These are phyloP conservation scores for Boletales sp. DNA, from an alignment of 768 basidiomycete species.

Conservation along the genomic window DNA sequence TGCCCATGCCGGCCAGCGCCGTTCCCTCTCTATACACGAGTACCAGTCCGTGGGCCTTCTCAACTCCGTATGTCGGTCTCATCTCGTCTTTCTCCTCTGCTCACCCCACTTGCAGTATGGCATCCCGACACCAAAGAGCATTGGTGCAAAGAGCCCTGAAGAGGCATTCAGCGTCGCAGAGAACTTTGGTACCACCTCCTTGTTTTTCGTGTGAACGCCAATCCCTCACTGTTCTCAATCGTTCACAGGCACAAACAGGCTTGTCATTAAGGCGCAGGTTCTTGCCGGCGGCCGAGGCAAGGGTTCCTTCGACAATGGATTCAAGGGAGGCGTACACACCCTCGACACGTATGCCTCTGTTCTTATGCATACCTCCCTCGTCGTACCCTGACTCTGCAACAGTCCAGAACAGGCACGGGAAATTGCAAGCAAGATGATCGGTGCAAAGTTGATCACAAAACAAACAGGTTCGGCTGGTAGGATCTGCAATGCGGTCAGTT, in stretches of 20 bases:
- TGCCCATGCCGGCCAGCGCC: slow-evolving; percentile 78
- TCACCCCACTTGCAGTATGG: slow-evolving; percentile 67
- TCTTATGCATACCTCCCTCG: neutral
- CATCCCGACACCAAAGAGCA: slow-evolving; percentile 89
- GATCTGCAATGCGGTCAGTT: slow-evolving; percentile 87
- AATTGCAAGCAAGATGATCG: slow-evolving; percentile 89
- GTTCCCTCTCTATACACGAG: slow-evolving; percentile 95
- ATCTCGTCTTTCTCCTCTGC: neutral
- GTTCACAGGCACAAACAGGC: slow-evolving; percentile 59
- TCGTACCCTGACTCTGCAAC: slow-evolving; percentile 8
- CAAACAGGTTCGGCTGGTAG: slow-evolving; percentile 93
- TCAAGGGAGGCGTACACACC: slow-evolving; percentile 97
- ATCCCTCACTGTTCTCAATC: neutral
- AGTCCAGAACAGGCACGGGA: slow-evolving; percentile 89
- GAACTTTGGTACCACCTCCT: slow-evolving; percentile 64
- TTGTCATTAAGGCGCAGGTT: slow-evolving; percentile 98
- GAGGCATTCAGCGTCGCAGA: slow-evolving; percentile 90
- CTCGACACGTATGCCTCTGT: slow-evolving; percentile 62
- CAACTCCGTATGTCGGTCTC: slow-evolving; percentile 65
- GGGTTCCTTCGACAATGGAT: slow-evolving; percentile 92
- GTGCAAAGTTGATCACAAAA: slow-evolving; percentile 94
- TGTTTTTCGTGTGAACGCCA: neutral
- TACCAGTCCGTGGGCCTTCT: slow-evolving; percentile 95
- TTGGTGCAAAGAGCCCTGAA: slow-evolving; percentile 80
- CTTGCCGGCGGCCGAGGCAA: slow-evolving; percentile 98